phyloP scores from a whole-genome alignment of 768 basidiomycete species.

The Lactarius tabidus region DNA sequence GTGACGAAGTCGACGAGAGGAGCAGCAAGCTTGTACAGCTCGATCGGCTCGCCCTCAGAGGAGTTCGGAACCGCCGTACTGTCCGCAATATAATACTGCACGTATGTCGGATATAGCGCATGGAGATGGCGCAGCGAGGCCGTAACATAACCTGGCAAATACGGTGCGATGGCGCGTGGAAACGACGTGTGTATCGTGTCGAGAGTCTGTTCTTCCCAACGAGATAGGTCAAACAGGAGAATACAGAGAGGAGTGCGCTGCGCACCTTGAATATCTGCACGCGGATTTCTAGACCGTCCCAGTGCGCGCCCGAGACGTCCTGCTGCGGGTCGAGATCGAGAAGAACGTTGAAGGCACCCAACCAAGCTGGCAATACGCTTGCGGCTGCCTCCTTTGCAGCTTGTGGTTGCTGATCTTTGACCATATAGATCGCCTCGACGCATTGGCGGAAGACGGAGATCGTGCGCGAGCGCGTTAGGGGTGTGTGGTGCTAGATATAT shows the following conservation, averaged over 20 bases:
- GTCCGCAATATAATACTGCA: constrained; percentile 56
- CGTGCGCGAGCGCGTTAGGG: constrained; percentile 79
- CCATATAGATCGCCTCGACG: constrained; percentile 86
- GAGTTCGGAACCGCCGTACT: constrained; percentile 54
- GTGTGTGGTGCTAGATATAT: constrained; percentile 55
- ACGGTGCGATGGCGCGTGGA: constrained; percentile 61
- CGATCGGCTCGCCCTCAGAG: constrained; percentile 72
- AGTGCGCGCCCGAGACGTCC: constrained; percentile 61
- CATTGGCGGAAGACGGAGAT: constrained; percentile 90
- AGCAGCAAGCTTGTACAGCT: constrained; percentile 71
- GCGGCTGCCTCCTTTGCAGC: constrained; percentile 79
- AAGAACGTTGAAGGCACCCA: constrained; percentile 83
- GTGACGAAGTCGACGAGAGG: constrained; percentile 80
- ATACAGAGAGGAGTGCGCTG: background rate
- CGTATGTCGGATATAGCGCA: constrained; percentile 54
- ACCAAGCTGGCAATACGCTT: constrained; percentile 82
- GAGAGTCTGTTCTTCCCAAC: constrained; percentile 52
- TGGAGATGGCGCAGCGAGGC: constrained; percentile 58
- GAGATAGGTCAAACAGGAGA: constrained; percentile 1
- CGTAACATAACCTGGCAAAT: constrained; percentile 58
- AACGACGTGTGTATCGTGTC: constrained; percentile 80
- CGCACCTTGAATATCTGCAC: constrained; percentile 83
- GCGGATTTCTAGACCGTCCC: constrained; percentile 79
- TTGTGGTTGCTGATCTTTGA: constrained; percentile 88
- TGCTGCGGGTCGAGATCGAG: constrained; percentile 57